phyloP scores from a whole-genome alignment of 257 asterid species.

The Rhazya stricta region DNA sequence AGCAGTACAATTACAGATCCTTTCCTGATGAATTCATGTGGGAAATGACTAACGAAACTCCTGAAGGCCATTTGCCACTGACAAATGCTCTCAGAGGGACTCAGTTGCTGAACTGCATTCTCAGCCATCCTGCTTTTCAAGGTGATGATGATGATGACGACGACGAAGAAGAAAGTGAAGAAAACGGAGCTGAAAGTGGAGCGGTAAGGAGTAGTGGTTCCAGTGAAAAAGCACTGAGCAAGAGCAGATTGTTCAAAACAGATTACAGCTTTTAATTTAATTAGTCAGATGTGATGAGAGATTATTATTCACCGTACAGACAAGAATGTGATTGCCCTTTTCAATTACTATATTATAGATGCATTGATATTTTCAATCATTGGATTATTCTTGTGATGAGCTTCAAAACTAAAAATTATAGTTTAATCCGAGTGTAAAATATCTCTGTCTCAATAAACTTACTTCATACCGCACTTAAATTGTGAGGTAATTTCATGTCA shows the following conservation, averaged over 20 bases:
- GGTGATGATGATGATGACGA: conserved; percentile 31
- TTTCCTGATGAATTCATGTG: conserved; percentile 78
- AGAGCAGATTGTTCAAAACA: conserved; percentile 31
- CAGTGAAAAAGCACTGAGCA: conserved; percentile 24
- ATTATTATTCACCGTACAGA: conserved; percentile 6
- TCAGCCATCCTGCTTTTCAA: conserved; percentile 63
- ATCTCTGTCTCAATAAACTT: too few relatives aligned
- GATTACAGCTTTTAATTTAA: conserved; percentile 45
- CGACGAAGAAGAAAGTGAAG: conserved; percentile 10
- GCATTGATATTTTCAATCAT: background rate
- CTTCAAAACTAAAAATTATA: too few relatives aligned
- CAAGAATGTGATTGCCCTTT: background rate
- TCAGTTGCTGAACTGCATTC: conserved; percentile 51
- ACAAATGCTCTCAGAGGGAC: conserved; percentile 89
- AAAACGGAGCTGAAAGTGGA: conserved; percentile 14
- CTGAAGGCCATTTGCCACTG: conserved; percentile 79
- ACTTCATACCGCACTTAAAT: too few relatives aligned
- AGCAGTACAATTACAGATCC: conserved; percentile 67
- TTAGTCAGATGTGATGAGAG: conserved; percentile 5
- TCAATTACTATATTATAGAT: background rate
- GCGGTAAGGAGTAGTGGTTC: conserved; percentile 9
- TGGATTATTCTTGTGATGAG: background rate
- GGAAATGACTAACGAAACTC: conserved; percentile 56
- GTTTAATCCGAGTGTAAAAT: too few relatives aligned
- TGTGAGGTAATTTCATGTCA: too few relatives aligned